A percentile compares a stretch with the other conserved stretches of the same genome.
Conservation (phyloP, 192 early-diverging fungal genomes). For the Backusella psychrophila region DNA sequence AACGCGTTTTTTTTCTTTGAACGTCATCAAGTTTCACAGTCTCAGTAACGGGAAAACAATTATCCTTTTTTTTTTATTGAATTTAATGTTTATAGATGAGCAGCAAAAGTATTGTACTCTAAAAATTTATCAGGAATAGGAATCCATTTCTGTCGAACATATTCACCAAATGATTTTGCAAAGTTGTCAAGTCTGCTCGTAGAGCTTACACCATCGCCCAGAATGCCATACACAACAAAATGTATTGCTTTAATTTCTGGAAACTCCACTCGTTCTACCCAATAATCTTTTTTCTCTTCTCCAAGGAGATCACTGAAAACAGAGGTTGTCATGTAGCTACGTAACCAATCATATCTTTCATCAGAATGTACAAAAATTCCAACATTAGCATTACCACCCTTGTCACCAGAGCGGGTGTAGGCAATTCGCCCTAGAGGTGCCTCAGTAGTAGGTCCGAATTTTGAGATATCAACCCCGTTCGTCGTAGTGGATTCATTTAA, state of each 20-base stretch:
- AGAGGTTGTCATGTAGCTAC: background rate
- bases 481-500: background rate
- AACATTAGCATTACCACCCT: background rate
- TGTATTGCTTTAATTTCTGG: background rate
- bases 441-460: background rate
- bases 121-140: background rate
- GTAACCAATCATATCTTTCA: background rate
- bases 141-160: background rate
- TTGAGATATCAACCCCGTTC: background rate
- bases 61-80: background rate
- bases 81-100: background rate
- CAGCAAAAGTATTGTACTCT: background rate
- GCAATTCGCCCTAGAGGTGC: background rate
- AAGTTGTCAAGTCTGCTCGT: background rate
- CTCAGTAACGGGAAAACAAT: background rate
- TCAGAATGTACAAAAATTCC: background rate
- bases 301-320: background rate
- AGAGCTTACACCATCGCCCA: background rate
- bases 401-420: background rate
- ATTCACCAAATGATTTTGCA: background rate
- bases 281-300: background rate
- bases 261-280: background rate
- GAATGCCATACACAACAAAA: background rate
- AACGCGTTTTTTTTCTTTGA: background rate
- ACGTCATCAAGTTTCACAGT: constrained; percentile 6